Evolutionary conservation across 2,329 filamentous ascomycete species (phyloP).

Genomic region (Ramularia collo-cygni): DNA sequence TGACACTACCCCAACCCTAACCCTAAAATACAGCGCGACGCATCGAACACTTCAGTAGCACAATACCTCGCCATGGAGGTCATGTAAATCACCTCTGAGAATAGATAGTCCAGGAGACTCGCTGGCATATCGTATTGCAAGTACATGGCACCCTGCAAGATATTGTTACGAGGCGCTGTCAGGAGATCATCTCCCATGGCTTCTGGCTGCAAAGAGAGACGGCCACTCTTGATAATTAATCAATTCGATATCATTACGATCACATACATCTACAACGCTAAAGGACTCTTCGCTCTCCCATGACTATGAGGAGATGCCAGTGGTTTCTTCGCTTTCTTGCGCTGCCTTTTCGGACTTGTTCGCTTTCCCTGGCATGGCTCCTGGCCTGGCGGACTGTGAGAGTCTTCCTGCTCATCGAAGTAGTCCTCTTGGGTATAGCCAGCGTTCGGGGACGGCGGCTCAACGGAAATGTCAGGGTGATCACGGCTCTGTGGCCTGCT

Average conservation of each 20-base stretch:
- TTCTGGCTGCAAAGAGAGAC: no score
- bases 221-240: not conserved
- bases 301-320: conserved; percentile 5
- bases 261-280: conserved; percentile 9
- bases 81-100: not conserved
- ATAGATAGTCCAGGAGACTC: not conserved
- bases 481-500: conserved; percentile 10
- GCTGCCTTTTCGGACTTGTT: conserved; percentile 8
- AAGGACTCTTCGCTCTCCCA: conserved; percentile 11
- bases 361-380: not conserved
- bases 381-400: conserved; percentile 3
- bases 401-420: conserved; percentile 8
- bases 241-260: not conserved
- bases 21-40: no score
- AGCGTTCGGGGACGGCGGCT: conserved; percentile 6
- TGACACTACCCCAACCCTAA: no score
- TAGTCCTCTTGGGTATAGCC: conserved; percentile 1
- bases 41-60: no score
- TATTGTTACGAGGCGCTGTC: no score
- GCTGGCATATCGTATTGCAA: not conserved
- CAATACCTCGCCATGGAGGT: no score
- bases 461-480: conserved; percentile 6
- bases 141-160: not conserved
- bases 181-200: no score
- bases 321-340: conserved; percentile 14